Percentiles rank a stretch among this genome's conserved stretches.
Conservation (phyloP, 352 stramenopile genomes). For the Phytophthora pseudosyringae region DNA sequence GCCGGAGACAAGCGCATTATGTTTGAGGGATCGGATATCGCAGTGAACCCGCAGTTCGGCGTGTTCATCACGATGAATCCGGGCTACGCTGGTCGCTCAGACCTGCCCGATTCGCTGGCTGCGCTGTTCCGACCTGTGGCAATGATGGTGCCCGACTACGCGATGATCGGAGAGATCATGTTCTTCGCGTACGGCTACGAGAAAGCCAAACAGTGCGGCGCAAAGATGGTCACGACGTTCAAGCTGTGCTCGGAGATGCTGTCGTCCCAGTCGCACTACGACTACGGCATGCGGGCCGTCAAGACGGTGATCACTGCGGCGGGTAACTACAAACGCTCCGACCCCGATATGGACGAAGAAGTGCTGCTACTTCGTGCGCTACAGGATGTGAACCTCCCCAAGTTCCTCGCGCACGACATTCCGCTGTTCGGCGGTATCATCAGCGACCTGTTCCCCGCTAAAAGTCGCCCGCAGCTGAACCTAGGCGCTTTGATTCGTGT, state of each 20-base stretch:
- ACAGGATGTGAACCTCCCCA: slow-evolving; percentile 96
- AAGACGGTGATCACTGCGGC: slow-evolving; percentile 96
- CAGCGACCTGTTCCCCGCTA: slow-evolving; percentile 94
- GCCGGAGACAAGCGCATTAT: slow-evolving; percentile 89
- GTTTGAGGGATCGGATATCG: slow-evolving; percentile 95
- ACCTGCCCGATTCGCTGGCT: slow-evolving; percentile 95
- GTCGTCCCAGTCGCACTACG: slow-evolving; percentile 95
- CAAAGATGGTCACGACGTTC: slow-evolving; percentile 97
- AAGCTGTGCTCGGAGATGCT: slow-evolving; percentile 95
- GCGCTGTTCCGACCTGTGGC: slow-evolving; percentile 95
- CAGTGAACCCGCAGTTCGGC: slow-evolving; percentile 92
- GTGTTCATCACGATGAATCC: slow-evolving; percentile 98
- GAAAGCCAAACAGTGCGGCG: slow-evolving; percentile 92
- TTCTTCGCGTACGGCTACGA: slow-evolving; percentile 96
- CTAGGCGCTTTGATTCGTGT: slow-evolving; percentile 86
- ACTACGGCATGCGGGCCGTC: slow-evolving; percentile 97
- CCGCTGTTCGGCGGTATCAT: slow-evolving; percentile 96
- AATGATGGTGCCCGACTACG: slow-evolving; percentile 98
- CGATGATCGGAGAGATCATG: slow-evolving; percentile 97
- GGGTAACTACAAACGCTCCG: slow-evolving; percentile 94
- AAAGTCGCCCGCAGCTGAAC: slow-evolving; percentile 89
- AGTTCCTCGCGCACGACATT: slow-evolving; percentile 96
- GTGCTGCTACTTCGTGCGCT: slow-evolving; percentile 92
- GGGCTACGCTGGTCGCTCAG: slow-evolving; percentile 93
- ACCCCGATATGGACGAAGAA: slow-evolving; percentile 94